Evolutionary conservation across 1,139 yeast species (phyloP), one percentile per base, ranked within the genome.

Genomic region (Saccharomyces hybrid): DNA sequence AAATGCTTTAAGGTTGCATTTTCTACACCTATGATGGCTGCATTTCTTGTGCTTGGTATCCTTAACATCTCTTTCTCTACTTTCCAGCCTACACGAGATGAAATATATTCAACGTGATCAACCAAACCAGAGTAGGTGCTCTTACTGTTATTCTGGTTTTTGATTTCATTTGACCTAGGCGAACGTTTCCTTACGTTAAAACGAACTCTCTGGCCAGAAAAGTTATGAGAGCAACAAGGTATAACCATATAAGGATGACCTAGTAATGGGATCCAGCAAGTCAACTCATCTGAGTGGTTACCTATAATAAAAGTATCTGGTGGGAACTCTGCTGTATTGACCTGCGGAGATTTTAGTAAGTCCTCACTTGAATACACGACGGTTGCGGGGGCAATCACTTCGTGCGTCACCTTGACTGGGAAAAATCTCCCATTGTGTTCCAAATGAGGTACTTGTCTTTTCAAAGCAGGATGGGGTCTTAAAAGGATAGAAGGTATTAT

Each of bases 41-140:
- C 91, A 64, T 91, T 93, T 67, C 98, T 76, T 0, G 99, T 93
- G 57, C 97, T 88, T 28, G 99, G 99, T 46, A 93, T 93, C 58
- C 99, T 77, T 51, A 93, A 73, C 86, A 88, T 86, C 68, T 93
- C 98, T 62, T 84, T 81, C 65, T 88, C 86, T 2, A 85, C 86
- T 9, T 77, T 73, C 98, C 98, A 93, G 0, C 97, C 98, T 64
- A 82, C 82, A 52, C 75, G 68, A 32, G 68, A 68, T 0, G 97
- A 82, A 27, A 90, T 66, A 38, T 81, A 82, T 59, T 84, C 89
- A 4, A 86, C 95, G 67, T 88, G 95, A 57, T 88, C 95, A 1
- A 90, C 96, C 51, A 90, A 75, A 0, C 93, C 84, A 0, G 90
- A 91, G 68, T 90, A 91, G 11, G 88, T 80, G 1, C 95, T 87